phyloP scores from a whole-genome alignment of 2,329 filamentous ascomycete species.

The Leptosphaerulina australis region DNA sequence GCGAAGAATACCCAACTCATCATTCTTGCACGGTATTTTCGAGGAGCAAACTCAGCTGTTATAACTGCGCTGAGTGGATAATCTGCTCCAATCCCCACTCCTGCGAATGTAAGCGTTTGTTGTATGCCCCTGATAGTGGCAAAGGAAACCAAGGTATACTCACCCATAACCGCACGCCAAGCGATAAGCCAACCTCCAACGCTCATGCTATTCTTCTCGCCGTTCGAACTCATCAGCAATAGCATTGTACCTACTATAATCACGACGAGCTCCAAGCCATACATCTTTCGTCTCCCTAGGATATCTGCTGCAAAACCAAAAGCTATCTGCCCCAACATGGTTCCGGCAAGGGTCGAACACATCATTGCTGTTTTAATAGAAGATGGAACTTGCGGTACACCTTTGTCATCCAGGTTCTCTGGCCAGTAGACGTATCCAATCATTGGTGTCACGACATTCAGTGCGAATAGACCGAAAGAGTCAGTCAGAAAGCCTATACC shows the following conservation, averaged over 20 bases:
- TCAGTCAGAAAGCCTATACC: conserved; percentile 51
- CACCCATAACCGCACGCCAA: conserved; percentile 51
- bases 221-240: conserved; percentile 47
- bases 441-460: conserved; percentile 50
- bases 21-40: conserved; percentile 49
- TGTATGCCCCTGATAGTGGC: too few relatives aligned
- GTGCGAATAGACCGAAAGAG: conserved; percentile 48
- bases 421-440: conserved; percentile 50
- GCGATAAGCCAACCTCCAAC: conserved; percentile 49
- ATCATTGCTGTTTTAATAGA: conserved; percentile 47
- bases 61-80: conserved; percentile 50
- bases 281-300: conserved; percentile 49
- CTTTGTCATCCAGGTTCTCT: conserved; percentile 25
- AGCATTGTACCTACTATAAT: conserved; percentile 50
- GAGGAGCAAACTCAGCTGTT: conserved; percentile 49
- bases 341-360: conserved; percentile 48
- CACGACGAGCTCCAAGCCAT: conserved; percentile 50
- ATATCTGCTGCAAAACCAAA: conserved; percentile 50
- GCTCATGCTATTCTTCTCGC: conserved; percentile 45
- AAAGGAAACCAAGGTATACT: too few relatives aligned
- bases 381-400: conserved; percentile 34
- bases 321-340: conserved; percentile 47
- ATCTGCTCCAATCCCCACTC: conserved; percentile 48
- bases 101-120: conserved; percentile 14
- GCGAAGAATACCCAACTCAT: conserved; percentile 52